Evolutionary conservation across 768 basidiomycete genomes (phyloP), one percentile per base, ranked within the genome.

Genomic region (Hericium coralloides): DNA sequence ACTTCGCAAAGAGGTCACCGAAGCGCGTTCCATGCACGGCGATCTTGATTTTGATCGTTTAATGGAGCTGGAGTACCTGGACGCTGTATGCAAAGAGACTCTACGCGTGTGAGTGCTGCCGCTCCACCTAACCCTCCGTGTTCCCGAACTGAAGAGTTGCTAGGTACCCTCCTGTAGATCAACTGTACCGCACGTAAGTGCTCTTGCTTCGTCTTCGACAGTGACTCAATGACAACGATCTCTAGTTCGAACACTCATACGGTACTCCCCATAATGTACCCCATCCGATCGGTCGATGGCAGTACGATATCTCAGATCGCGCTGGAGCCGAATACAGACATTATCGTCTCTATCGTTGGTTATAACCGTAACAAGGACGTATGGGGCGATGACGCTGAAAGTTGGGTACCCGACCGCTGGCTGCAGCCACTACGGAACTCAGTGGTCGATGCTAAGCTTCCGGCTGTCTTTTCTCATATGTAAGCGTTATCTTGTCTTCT

Each of bases 361-460:
- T 64, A 65, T 10, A 77, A 78, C 61, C 57, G 38, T 43, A 38
- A 56, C 14, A 39, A 48, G 38, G 55, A 14, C n/a, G 25, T 74
- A 1, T 78, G 76, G 77, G 77, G 76, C 1, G 60, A 62, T 7
- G 76, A 78, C 58, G 68, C 73, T 2, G 38, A 67, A 10, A 72
- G 73, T 53, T 79, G 73, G 72, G 73, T 68, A 54, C 76, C 76
- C 9, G 76, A 76, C 54, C 68, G 76, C 38, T 78, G 74, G 74
- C 61, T 76, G 4, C 45, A 49, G 23, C 63, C 61, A 9, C 55
- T 66, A 9, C 66, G 65, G 0, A 31, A 58, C 8, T 58, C 55
- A n/a, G 64, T 68, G 37, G 56, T 61, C 8, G 63, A 65, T 1
- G 66, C 70, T 12, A 61, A 66, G 36, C 64, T 70, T 53, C 69